Evolutionary conservation across 306 rosid genomes (phyloP).

Genomic region (Psophocarpus tetragonolobus): DNA sequence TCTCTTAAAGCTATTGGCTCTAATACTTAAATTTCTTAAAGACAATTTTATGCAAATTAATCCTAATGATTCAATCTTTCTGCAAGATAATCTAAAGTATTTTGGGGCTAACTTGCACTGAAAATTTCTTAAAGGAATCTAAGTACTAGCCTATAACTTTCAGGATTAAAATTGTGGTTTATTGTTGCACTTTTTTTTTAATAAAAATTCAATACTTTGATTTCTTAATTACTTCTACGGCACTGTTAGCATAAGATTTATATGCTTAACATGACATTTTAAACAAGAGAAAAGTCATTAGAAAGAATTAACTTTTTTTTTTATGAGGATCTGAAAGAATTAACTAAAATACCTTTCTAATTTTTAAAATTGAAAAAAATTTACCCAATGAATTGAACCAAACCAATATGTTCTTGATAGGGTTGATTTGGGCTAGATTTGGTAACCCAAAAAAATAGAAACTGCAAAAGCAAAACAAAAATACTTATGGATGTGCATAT

Average conservation of each 20-base stretch:
- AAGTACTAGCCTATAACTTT: too few species aligned
- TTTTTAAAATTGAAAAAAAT: not conserved
- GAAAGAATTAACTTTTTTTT: too few species aligned
- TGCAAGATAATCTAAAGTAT: too few species aligned
- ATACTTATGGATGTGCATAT: slow-evolving; percentile 3
- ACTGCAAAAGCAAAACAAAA: not conserved
- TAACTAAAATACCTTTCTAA: not conserved
- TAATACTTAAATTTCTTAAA: too few species aligned
- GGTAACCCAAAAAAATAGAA: not conserved
- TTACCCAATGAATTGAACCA: not conserved
- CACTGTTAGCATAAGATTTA: not conserved
- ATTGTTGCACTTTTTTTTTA: not conserved
- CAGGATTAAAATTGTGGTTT: too few species aligned
- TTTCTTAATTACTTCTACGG: not conserved
- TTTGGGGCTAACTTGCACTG: too few species aligned
- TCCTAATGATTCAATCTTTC: too few species aligned
- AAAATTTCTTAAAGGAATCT: too few species aligned
- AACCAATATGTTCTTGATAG: not conserved
- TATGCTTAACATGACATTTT: not conserved
- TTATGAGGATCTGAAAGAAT: too few species aligned
- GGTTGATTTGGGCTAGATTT: not conserved
- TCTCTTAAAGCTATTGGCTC: too few species aligned
- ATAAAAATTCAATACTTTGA: not conserved
- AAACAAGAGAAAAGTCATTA: not conserved
- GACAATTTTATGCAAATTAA: too few species aligned